Conservation (phyloP, 805 yeast genomes). For the Wickerhamiella domercqiae region DNA sequence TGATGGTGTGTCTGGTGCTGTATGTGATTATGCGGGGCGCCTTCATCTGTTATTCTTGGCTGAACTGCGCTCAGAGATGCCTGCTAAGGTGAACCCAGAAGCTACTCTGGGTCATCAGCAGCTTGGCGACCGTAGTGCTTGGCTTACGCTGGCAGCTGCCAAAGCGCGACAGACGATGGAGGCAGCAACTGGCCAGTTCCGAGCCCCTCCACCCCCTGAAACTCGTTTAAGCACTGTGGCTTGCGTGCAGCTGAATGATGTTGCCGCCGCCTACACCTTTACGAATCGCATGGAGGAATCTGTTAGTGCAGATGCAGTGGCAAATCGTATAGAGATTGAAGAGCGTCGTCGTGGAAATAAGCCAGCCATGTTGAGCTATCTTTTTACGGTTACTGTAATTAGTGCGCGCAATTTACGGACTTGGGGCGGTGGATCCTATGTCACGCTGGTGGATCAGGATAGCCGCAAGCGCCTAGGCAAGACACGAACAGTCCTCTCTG, state of each 20-base stretch:
- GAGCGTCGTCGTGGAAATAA: conserved; percentile 11
- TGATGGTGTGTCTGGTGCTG: conserved; percentile 46
- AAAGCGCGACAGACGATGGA: conserved; percentile 14
- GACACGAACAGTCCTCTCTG: conserved; percentile 48
- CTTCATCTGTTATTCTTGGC: conserved; percentile 10
- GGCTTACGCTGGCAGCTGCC: conserved; percentile 22
- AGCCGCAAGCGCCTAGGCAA: conserved; percentile 44
- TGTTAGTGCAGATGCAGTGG: conserved; percentile 39
- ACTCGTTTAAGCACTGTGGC: conserved; percentile 48
- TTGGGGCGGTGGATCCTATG: conserved; percentile 33
- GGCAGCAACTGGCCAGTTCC: conserved; percentile 16
- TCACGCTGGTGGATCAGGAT: conserved; percentile 44
- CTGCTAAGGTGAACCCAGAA: conserved; percentile 1
- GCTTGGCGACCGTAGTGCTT: conserved; percentile 6
- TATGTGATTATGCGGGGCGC: conserved; percentile 35
- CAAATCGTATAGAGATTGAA: conserved; percentile 24
- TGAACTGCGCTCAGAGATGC: conserved; percentile 8
- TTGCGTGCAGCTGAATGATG: conserved; percentile 62
- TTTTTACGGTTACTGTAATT: conserved; percentile 48
- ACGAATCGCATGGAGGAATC: conserved; percentile 23
- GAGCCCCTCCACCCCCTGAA: conserved; percentile 23
- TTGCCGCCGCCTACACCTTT: conserved; percentile 25
- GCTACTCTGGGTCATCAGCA: neutral
- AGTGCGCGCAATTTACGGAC: conserved; percentile 41
- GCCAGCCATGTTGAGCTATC: conserved; percentile 9